phyloP scores from a whole-genome alignment of 495 filamentous ascomycete species.

The Penicillium paxilli region DNA sequence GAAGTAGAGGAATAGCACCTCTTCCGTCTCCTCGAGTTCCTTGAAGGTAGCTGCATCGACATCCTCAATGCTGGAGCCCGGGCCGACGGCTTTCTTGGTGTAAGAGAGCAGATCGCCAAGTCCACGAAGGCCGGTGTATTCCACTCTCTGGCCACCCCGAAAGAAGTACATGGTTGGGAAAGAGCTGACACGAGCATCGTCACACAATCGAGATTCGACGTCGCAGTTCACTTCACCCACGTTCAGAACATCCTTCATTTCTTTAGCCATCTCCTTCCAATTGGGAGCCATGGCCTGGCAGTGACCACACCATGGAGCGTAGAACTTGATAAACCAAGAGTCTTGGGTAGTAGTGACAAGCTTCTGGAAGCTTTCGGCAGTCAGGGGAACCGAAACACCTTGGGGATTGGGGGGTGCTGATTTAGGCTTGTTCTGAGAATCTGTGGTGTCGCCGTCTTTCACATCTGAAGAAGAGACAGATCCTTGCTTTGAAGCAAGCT shows the following conservation, averaged over 20 bases:
- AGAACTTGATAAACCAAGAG: slow-evolving; percentile 98
- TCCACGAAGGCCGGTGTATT: slow-evolving; percentile 90
- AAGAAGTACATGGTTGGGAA: slow-evolving; percentile 95
- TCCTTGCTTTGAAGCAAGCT: slow-evolving; percentile 34
- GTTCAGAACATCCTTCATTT: slow-evolving; percentile 84
- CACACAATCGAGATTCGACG: slow-evolving; percentile 77
- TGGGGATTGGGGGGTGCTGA: slow-evolving; percentile 64
- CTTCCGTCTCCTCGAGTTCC: slow-evolving; percentile 85
- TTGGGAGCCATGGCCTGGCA: slow-evolving; percentile 89
- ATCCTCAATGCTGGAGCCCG: slow-evolving; percentile 74
- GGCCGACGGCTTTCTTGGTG: slow-evolving; percentile 80
- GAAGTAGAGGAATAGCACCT: slow-evolving; percentile 95
- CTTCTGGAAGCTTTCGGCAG: slow-evolving; percentile 82
- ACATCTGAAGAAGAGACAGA: slow-evolving; percentile 25
- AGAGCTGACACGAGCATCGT: slow-evolving; percentile 73
- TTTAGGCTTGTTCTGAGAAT: slow-evolving; percentile 40
- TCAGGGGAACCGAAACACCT: slow-evolving; percentile 73
- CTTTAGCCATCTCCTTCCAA: slow-evolving; percentile 86
- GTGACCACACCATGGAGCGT: slow-evolving; percentile 94
- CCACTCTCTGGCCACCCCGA: slow-evolving; percentile 84
- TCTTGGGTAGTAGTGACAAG: slow-evolving; percentile 84
- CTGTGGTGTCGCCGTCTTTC: slow-evolving; percentile 25
- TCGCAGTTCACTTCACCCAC: slow-evolving; percentile 98
- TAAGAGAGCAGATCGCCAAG: slow-evolving; percentile 87
- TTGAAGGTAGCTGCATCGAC: slow-evolving; percentile 76